Evolutionary conservation across 2,329 filamentous ascomycete species (phyloP).

Genomic region (Emmonsiellopsis sp.): DNA sequence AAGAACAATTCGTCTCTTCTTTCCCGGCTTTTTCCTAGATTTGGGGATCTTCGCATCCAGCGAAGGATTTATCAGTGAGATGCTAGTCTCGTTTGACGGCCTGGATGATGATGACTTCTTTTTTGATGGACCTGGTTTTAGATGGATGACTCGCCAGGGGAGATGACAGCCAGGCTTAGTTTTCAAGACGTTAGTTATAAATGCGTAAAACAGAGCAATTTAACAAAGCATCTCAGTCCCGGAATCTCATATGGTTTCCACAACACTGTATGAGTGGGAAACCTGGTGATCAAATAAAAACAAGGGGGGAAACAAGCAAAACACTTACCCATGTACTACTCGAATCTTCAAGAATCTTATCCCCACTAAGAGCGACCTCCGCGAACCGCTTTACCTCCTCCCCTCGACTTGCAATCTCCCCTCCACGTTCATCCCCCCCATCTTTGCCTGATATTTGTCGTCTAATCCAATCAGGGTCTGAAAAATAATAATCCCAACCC

Average conservation of each 20-base stretch:
- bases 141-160: conserved; percentile 31
- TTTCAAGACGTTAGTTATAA: background rate
- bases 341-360: conserved; percentile 23
- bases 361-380: conserved; percentile 28
- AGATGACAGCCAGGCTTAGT: conserved; percentile 31
- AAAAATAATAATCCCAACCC: conserved; percentile 35
- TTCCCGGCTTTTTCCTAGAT: conserved; percentile 33
- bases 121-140: conserved; percentile 19
- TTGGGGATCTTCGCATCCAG: conserved; percentile 15
- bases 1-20: conserved; percentile 33
- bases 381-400: conserved; percentile 16
- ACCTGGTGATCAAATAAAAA: conserved; percentile 2
- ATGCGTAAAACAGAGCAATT: too few relatives aligned
- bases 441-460: conserved; percentile 10
- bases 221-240: too few relatives aligned
- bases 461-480: conserved; percentile 21
- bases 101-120: conserved; percentile 19
- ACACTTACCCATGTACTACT: conserved; percentile 27
- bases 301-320: background rate
- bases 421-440: too few relatives aligned
- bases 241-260: too few relatives aligned
- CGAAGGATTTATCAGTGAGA: conserved; percentile 10
- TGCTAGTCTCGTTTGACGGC: conserved; percentile 16
- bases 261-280: too few relatives aligned
- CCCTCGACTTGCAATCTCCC: background rate